Base-by-base conservation (phyloP, 495 filamentous ascomycete species). In the Tuber aestivum region DNA sequence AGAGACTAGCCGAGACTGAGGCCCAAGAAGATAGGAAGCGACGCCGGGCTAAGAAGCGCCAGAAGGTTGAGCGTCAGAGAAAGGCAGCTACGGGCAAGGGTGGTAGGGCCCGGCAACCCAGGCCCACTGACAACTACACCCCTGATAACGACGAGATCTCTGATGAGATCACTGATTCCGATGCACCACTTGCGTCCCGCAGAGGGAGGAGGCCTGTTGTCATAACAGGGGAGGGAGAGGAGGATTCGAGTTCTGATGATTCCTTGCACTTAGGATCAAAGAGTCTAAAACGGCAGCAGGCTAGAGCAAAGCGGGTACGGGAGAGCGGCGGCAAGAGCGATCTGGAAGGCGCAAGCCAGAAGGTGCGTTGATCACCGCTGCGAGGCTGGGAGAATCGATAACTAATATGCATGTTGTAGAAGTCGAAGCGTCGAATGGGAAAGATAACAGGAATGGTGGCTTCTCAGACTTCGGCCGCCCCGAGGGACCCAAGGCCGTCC, bases 1-100 rank as follows among this genome's bases (percentile, higher is more conserved):
- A 80, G 32, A 77, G 81, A 38, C 72, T 80, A 70, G 75, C 42
- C 23, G 80, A 82, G 71, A 27, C 37, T 20, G 23, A 81, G 18
- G 79, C 80, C 40, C 79, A 78, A n/a, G 38, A 73, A 23, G 27
- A 69, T n/a, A 70, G 74, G 48, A 80, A 78, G 45, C 32, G 41
- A 35, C 79, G 79, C 40, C 76, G 79, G 61, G 23, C 70, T 42
- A 78, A 74, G 50, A 80, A 81, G 42, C 80, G 72, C 9, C 72
- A 81, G 75, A 81, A 56, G 37, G n/a, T 70, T 27, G 68, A 77
- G 56, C 75, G 71, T 40, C 45, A 37, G 32, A 50, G 71, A 71
- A 70, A 56, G 23, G 41, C 50, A 12, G 40, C 71, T 40, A 76
- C 65, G 45, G 74, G 74, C 44, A 72, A 69, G 61, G 74, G 35